Evolutionary conservation across 805 yeast genomes (phyloP), one percentile per base, ranked within the genome.

Genomic region (Cyberlindnera veronae): DNA sequence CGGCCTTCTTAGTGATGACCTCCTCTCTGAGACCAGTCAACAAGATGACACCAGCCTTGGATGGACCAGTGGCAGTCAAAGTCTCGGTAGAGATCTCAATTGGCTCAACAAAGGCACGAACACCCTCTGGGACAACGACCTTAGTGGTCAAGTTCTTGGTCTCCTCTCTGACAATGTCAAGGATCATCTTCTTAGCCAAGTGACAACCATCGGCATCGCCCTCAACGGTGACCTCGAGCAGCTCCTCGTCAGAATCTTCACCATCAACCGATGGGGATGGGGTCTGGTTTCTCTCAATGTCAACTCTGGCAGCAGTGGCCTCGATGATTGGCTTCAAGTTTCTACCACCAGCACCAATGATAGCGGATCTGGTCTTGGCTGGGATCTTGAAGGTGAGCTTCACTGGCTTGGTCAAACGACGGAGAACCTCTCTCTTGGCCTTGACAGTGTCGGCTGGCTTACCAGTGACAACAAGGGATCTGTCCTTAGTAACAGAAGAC

Each of bases 281-380:
- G 32, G 61, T 63, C 20, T 63, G 62, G 14, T 58, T 55, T 38
- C 61, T 67, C 36, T 79, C 83, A 54, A 90, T 80, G 53, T 85
- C 85, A 50, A 90, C 77, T 50, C 72, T 84, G 38, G 80, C 80
- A 36, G 77, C 81, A 35, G 85, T 74, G 27, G 74, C 68, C 38
- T 74, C 83, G 35, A 84, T 72, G 49, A 90, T 85, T 43, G 93
- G 90, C 61, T 79, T 85, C 63, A 90, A 76, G 45, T 72, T 82
- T 53, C 73, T 76, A 60, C 98, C 98, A 60, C 82, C 85, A 32
- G 90, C 74, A 44, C 98, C 98, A 64, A 90, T 90, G 43, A 90
- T 77, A 36, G 77, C 74, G 7, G 95, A 74, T 63, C 93, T 77
- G 43, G 86, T 72, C 50, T 76, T 77, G 12, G 90, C 76, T 23